Conservation (phyloP, 2,329 filamentous ascomycete genomes). For the Neonectria punicea region DNA sequence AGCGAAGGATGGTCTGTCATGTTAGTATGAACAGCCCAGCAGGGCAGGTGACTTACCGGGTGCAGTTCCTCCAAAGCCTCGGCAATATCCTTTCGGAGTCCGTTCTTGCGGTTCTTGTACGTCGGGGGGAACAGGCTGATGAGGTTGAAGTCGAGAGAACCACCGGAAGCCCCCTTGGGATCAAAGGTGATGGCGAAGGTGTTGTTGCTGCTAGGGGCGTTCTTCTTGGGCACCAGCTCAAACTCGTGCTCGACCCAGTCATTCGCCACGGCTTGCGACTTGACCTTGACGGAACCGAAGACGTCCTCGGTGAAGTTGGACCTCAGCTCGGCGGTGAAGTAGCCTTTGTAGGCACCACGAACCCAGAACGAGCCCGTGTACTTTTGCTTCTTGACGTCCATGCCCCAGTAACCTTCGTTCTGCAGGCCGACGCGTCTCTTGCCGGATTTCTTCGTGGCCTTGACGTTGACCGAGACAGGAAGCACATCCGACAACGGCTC, state of each 20-base stretch:
- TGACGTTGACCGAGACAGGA: conserved; percentile 61
- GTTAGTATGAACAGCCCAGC: rapidly evolving
- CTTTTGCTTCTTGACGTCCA: conserved; percentile 58
- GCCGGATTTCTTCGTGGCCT: conserved; percentile 39
- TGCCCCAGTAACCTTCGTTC: conserved; percentile 69
- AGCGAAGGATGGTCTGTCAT: conserved; percentile 64
- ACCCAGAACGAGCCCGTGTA: conserved; percentile 66
- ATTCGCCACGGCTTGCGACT: conserved; percentile 51
- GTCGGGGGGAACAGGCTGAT: conserved; percentile 71
- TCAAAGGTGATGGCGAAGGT: conserved; percentile 66
- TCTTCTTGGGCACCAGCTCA: conserved; percentile 53
- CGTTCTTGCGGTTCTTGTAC: conserved; percentile 67
- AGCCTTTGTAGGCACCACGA: conserved; percentile 58
- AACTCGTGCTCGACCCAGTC: conserved; percentile 65
- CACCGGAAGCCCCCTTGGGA: conserved; percentile 49
- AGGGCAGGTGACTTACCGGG: conserved; percentile 49
- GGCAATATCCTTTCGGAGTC: conserved; percentile 65
- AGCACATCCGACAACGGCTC: conserved; percentile 63
- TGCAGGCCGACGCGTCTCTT: conserved; percentile 54
- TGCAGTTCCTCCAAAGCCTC: conserved; percentile 63
- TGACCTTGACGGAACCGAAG: conserved; percentile 59
- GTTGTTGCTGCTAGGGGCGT: conserved; percentile 65
- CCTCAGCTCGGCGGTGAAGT: conserved; percentile 59
- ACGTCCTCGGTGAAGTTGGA: conserved; percentile 57
- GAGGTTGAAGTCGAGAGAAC: conserved; percentile 65